A percentile compares a stretch with the other conserved stretches of the same genome.
phyloP scores from a whole-genome alignment of 2,329 filamentous ascomycete genomes.

The Fusarium neocosmosporiellum region DNA sequence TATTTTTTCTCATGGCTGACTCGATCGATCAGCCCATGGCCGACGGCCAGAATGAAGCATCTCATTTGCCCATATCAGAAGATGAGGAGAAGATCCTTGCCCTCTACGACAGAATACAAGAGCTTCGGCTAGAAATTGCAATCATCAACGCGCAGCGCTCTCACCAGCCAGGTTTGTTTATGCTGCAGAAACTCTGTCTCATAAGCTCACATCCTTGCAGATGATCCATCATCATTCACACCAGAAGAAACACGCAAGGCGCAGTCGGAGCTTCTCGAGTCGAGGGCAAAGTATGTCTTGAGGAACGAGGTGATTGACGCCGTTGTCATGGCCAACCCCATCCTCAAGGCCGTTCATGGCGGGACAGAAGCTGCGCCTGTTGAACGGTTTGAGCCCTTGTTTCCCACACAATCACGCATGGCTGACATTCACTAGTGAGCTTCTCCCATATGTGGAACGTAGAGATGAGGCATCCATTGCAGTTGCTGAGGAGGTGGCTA shows the following conservation, averaged over 20 bases:
- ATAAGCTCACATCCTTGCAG: conserved; percentile 28
- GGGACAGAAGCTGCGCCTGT: conserved; percentile 71
- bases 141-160: conserved; percentile 66
- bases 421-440: conserved; percentile 60
- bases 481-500: conserved; percentile 69
- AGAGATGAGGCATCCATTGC: conserved; percentile 75
- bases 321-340: conserved; percentile 78
- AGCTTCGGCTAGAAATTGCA: conserved; percentile 78
- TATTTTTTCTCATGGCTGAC: conserved; percentile 42
- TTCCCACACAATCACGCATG: not conserved
- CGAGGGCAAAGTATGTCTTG: conserved; percentile 76
- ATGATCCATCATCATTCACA: conserved; percentile 49
- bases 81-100: conserved; percentile 74
- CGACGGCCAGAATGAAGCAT: conserved; percentile 48
- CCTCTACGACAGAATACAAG: conserved; percentile 77
- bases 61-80: conserved; percentile 67
- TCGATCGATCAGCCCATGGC: conserved; percentile 44
- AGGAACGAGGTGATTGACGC: conserved; percentile 76
- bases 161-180: conserved; percentile 48
- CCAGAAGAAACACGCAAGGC: conserved; percentile 66
- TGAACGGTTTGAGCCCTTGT: conserved; percentile 68
- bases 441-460: conserved; percentile 73
- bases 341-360: conserved; percentile 80
- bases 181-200: not conserved
- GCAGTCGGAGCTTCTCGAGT: conserved; percentile 75